These are phyloP conservation scores for Vitis hybrid DNA, from an alignment of 177 flowering plant genomes.

Conservation along the genomic window DNA sequence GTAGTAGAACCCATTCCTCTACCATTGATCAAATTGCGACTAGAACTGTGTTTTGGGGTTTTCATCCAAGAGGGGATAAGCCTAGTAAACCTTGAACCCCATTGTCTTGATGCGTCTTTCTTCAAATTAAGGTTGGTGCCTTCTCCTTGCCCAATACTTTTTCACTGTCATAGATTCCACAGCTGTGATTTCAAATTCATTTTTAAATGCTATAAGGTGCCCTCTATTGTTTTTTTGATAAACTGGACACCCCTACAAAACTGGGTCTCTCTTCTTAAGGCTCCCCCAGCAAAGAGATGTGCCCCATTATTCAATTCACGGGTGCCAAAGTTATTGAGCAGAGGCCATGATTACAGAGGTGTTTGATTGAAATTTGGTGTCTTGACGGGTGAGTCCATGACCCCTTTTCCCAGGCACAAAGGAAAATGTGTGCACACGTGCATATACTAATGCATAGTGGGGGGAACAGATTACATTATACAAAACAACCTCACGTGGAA, in stretches of 20 bases:
- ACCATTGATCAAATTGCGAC: no score
- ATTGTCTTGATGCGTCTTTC: not conserved
- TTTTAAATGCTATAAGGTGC: not conserved
- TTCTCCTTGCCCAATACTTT: not conserved
- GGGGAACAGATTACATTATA: conserved; percentile 11
- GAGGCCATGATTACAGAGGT: no score
- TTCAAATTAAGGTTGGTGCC: not conserved
- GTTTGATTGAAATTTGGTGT: not conserved
- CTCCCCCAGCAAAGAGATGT: not conserved
- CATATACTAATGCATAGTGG: conserved; percentile 19
- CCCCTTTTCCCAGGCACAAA: conserved; percentile 25
- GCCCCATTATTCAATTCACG: not conserved
- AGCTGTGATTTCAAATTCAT: conserved; percentile 9
- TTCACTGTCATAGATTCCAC: not conserved
- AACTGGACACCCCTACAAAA: not conserved
- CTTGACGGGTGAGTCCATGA: conserved; percentile 20
- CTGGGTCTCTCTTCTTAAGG: not conserved
- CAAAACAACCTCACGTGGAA: conserved; percentile 47
- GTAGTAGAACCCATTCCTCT: no score
- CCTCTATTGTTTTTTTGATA: not conserved
- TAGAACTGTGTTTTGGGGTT: no score
- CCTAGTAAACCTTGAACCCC: not conserved
- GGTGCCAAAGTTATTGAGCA: not conserved
- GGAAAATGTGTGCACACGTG: conserved; percentile 43
- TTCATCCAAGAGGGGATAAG: no score